Base-by-base conservation (phyloP, 2,329 filamentous ascomycete species). In the Dactylellina sp. region DNA sequence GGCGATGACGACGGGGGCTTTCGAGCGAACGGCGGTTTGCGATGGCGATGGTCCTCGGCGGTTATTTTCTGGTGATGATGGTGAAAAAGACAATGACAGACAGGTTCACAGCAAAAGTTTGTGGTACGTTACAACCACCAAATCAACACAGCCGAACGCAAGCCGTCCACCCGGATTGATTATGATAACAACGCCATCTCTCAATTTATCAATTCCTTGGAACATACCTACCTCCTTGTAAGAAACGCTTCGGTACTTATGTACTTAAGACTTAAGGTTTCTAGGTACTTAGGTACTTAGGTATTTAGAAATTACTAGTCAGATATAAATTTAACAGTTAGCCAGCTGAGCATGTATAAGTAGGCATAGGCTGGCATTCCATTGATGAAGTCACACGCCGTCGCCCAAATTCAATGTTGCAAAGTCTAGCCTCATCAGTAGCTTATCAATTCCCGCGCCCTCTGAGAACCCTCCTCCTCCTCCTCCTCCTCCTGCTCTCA, bases 401-500 rank as follows among this genome's bases (percentile, higher is more conserved):
- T 22, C 42, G 16, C 42, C 49, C 55, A 74, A 46, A 12, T 74
- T 74, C 61, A 74, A 50, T 12, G 61, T 76, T 35, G 75, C 76
- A 55, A 78, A 75, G 66, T 78, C 77, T 35, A 79, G 53, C 62
- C 77, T 76, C 78, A 79, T 79, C 39, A 79, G 63, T 65, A 79
- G 57, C 57, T 77, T 75, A 72, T 79, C 78, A 42, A 79, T 76
- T 16, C 78, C 78, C 12, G 72, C 75, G 7, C 75, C 76, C 28
- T 70, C 75, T 22, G 62, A 52, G n/a, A 74, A 74, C 18, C 65
- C 65, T 25, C 71, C 62, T n/a, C 35, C 50, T 32, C 35, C 50
- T 32, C 65, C 65, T 25, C 71, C 62, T n/a, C 35, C 50, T 32
- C 35, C 50, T 32, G 42, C 71, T 63, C 53, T 64, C 35, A 60